Evolutionary conservation across 345 rosid species (phyloP).

Genomic region (Noccaea caerulescens): DNA sequence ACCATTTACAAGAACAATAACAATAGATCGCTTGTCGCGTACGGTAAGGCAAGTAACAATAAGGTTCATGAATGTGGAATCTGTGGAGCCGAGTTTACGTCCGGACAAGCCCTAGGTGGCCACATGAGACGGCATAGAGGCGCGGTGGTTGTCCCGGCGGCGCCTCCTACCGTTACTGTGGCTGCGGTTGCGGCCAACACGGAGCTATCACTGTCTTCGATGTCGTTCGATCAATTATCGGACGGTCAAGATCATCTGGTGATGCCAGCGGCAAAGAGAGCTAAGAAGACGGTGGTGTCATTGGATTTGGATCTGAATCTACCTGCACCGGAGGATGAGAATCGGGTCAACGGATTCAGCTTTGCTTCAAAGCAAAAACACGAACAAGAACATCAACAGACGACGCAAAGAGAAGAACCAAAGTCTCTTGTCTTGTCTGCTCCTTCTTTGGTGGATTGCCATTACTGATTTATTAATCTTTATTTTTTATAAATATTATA

Average conservation of each 20-base stretch:
- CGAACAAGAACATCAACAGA: slow-evolving; percentile 48
- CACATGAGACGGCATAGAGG: slow-evolving; percentile 94
- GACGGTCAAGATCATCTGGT: slow-evolving; percentile 48
- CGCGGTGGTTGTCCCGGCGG: slow-evolving; percentile 24
- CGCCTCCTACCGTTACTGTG: slow-evolving; percentile 27
- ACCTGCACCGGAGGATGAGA: slow-evolving; percentile 88
- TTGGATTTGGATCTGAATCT: slow-evolving; percentile 91
- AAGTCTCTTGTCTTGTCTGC: slow-evolving; percentile 61
- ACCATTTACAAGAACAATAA: slow-evolving; percentile 48
- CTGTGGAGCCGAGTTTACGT: slow-evolving; percentile 86
- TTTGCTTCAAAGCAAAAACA: slow-evolving; percentile 65
- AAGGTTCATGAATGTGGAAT: slow-evolving; percentile 90
- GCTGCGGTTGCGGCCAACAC: slow-evolving; percentile 42
- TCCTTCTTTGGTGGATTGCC: slow-evolving; percentile 90
- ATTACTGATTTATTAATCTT: slow-evolving; percentile 57
- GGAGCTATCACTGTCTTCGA: slow-evolving; percentile 50
- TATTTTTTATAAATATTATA: slow-evolving; percentile 27
- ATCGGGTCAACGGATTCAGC: slow-evolving; percentile 45
- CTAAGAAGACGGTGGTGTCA: slow-evolving; percentile 53
- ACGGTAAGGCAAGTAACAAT: slow-evolving; percentile 32
- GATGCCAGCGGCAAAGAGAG: slow-evolving; percentile 35
- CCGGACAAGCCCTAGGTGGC: slow-evolving; percentile 97
- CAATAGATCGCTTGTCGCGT: slow-evolving; percentile 34
- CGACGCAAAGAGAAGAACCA: slow-evolving; percentile 42
- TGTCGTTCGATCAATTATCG: slow-evolving; percentile 50